phyloP scores from a whole-genome alignment of 306 rosid genomes.

The Medicago ruthenica region DNA sequence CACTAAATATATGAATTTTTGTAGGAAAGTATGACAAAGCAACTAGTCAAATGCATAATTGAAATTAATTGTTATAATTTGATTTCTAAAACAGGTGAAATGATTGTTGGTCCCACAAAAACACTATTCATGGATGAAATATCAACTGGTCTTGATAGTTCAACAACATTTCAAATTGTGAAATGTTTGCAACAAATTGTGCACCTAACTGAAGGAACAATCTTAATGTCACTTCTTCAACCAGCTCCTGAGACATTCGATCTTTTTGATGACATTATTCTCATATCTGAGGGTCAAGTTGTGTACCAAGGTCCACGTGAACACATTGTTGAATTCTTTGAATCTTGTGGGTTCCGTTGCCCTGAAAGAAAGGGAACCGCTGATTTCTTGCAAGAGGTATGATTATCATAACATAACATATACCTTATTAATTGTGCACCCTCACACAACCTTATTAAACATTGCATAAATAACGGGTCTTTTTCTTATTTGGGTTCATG shows the following conservation, averaged over 20 bases:
- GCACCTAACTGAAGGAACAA: constrained; percentile 80
- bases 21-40: too few relatives aligned
- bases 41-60: too few relatives aligned
- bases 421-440: background rate
- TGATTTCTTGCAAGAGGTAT: constrained; percentile 97
- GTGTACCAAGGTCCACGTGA: constrained; percentile 95
- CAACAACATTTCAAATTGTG: constrained; percentile 91
- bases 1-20: too few relatives aligned
- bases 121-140: constrained; percentile 93
- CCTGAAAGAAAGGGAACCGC: constrained; percentile 94
- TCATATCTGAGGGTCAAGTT: constrained; percentile 80
- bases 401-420: background rate
- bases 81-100: constrained; percentile 56
- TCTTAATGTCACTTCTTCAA: constrained; percentile 88
- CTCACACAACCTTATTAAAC: constrained; percentile 3
- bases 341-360: constrained; percentile 73
- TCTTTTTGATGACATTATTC: constrained; percentile 87
- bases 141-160: constrained; percentile 95
- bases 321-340: constrained; percentile 71
- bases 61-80: too few relatives aligned
- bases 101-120: constrained; percentile 93
- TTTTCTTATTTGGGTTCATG: background rate
- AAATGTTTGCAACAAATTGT: constrained; percentile 91
- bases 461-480: background rate
- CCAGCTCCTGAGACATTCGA: constrained; percentile 98